A percentile compares a stretch with the other conserved stretches of the same genome.
These are phyloP conservation scores for Hyphopichia homilentoma DNA, from an alignment of 805 yeast genomes.

Conservation along the genomic window DNA sequence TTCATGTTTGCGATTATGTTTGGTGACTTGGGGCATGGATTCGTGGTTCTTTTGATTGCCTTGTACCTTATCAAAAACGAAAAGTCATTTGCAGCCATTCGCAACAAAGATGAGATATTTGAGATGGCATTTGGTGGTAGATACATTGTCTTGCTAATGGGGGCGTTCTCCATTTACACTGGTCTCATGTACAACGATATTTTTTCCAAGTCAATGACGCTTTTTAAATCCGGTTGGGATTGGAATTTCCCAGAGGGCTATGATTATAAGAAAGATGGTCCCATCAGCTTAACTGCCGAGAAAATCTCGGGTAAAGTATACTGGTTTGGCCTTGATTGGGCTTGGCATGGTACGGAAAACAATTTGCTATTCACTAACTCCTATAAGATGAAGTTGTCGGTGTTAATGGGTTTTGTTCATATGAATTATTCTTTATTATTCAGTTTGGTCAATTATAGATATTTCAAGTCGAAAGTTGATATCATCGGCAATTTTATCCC, in stretches of 20 bases:
- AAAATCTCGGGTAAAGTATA: conserved; percentile 50
- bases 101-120: conserved; percentile 80
- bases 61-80: conserved; percentile 70
- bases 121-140: conserved; percentile 96
- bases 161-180: conserved; percentile 90
- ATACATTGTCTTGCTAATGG: conserved; percentile 89
- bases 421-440: conserved; percentile 89
- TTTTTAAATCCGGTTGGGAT: conserved; percentile 87
- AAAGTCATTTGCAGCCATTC: conserved; percentile 58
- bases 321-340: conserved; percentile 83
- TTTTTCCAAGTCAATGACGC: conserved; percentile 85
- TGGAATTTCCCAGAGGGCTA: conserved; percentile 69
- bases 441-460: conserved; percentile 74
- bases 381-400: conserved; percentile 94
- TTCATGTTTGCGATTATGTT: conserved; percentile 99
- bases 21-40: conserved; percentile 97
- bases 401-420: conserved; percentile 90
- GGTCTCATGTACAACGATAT: conserved; percentile 92
- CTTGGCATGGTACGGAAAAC: conserved; percentile 98
- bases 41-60: conserved; percentile 74
- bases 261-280: conserved; percentile 28
- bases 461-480: conserved; percentile 70
- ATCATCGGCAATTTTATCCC: conserved; percentile 92
- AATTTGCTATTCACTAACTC: conserved; percentile 87
- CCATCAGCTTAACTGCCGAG: conserved; percentile 44